These are phyloP conservation scores for Nemania sp. DNA, from an alignment of 2,329 filamentous ascomycete species.

Conservation along the genomic window DNA sequence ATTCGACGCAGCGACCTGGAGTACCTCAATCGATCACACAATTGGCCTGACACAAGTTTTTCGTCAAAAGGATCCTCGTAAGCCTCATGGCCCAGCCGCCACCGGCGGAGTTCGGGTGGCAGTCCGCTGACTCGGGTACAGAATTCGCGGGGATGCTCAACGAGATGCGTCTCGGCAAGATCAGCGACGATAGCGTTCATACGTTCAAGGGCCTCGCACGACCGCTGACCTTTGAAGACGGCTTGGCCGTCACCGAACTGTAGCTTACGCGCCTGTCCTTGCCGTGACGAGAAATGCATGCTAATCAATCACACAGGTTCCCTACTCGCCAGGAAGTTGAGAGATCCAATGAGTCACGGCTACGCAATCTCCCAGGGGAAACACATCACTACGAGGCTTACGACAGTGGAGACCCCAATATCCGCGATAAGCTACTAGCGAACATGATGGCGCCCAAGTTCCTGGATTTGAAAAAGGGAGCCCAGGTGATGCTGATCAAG, in stretches of 20 bases:
- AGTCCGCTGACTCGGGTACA: conserved; percentile 33
- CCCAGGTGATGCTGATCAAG: conserved; percentile 99
- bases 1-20: conserved; percentile 92
- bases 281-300: conserved; percentile 10
- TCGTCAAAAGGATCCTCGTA: conserved; percentile 83
- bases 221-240: conserved; percentile 72
- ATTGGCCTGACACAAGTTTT: conserved; percentile 96
- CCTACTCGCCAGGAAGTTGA: conserved; percentile 92
- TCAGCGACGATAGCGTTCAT: conserved; percentile 74
- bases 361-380: conserved; percentile 72
- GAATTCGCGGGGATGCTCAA: conserved; percentile 95
- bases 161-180: conserved; percentile 89
- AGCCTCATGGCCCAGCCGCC: conserved; percentile 28
- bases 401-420: conserved; percentile 73
- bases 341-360: conserved; percentile 75
- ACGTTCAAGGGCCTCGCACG: conserved; percentile 76
- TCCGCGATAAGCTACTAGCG: conserved; percentile 76
- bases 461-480: conserved; percentile 84
- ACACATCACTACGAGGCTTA: conserved; percentile 70
- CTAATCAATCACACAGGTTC: conserved; percentile 57
- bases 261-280: conserved; percentile 40
- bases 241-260: conserved; percentile 83
- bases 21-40: conserved; percentile 89
- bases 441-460: conserved; percentile 92
- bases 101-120: neutral